These are phyloP conservation scores for Microsporum ferrugineum DNA, from an alignment of 2,329 filamentous ascomycete genomes.

Conservation along the genomic window DNA sequence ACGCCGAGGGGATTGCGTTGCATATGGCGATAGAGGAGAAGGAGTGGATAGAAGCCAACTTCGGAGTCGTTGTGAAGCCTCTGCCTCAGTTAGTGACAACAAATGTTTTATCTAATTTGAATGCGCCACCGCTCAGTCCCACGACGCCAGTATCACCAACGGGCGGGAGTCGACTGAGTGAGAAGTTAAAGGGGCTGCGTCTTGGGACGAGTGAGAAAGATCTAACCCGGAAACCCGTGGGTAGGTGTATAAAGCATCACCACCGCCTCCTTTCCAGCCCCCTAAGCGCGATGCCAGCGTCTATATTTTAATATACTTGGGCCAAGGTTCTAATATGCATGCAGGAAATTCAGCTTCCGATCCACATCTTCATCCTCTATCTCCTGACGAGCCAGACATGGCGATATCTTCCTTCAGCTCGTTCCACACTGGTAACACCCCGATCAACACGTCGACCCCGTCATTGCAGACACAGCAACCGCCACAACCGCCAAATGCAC, in stretches of 20 bases:
- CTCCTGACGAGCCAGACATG: constrained; percentile 52
- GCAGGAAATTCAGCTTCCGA: constrained; percentile 11
- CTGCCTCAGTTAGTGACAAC: constrained; percentile 26
- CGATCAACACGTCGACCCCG: constrained; percentile 14
- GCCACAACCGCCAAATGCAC: constrained; percentile 20
- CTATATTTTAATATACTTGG: neutral
- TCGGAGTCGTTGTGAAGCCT: constrained; percentile 46
- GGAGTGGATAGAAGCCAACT: constrained; percentile 74
- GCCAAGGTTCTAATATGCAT: neutral
- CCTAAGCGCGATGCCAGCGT: neutral
- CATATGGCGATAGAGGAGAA: constrained; percentile 76
- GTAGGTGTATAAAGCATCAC: constrained; percentile 32
- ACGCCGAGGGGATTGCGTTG: constrained; percentile 69
- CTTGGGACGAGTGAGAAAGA: constrained; percentile 62
- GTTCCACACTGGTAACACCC: constrained; percentile 39
- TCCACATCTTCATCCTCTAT: constrained; percentile 40
- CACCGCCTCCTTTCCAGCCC: neutral
- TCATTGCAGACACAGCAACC: constrained; percentile 23
- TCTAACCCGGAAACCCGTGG: constrained; percentile 42
- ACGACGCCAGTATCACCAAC: constrained; percentile 52
- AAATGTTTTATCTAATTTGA: constrained; percentile 21
- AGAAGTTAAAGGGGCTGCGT: constrained; percentile 69
- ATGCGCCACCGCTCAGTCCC: constrained; percentile 27
- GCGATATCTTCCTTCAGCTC: constrained; percentile 52
- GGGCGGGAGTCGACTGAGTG: constrained; percentile 57